A percentile compares a stretch with the other conserved stretches of the same genome.
Evolutionary conservation across 2,329 filamentous ascomycete genomes (phyloP).

Genomic region (Purpureocillium takamizusanense): DNA sequence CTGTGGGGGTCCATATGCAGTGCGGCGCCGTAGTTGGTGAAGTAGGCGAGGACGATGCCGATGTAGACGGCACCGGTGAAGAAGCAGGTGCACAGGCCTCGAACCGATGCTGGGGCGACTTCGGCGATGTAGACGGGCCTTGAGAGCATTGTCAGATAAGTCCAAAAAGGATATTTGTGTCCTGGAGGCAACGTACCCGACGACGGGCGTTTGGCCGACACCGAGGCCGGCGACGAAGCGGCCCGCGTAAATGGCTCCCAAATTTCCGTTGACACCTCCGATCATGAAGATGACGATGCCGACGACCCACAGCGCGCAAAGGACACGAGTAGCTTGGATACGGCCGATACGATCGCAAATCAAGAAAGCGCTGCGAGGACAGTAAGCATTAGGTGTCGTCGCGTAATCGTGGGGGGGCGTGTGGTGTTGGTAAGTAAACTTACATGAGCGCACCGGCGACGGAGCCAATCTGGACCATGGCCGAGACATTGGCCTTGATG

Average conservation of each 20-base stretch:
- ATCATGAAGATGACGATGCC: slow-evolving; percentile 51
- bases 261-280: slow-evolving; percentile 37
- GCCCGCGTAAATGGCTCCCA: slow-evolving; percentile 53
- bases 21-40: slow-evolving; percentile 56
- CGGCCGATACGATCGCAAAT: slow-evolving; percentile 53
- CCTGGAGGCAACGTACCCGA: slow-evolving; percentile 30
- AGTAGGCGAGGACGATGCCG: slow-evolving; percentile 72
- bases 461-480: slow-evolving; percentile 74
- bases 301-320: slow-evolving; percentile 47
- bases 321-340: slow-evolving; percentile 50
- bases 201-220: slow-evolving; percentile 58
- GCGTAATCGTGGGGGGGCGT: neutral
- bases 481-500: slow-evolving; percentile 67
- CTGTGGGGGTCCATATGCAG: slow-evolving; percentile 38
- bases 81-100: slow-evolving; percentile 61
- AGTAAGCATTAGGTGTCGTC: neutral
- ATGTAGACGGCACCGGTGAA: slow-evolving; percentile 54
- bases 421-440: slow-evolving; percentile 7
- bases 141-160: neutral
- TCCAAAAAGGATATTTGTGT: neutral
- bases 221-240: slow-evolving; percentile 58
- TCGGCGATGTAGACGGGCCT: slow-evolving; percentile 64
- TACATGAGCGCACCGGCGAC: slow-evolving; percentile 59
- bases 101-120: slow-evolving; percentile 58
- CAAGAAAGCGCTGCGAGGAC: slow-evolving; percentile 39